A percentile compares a stretch with the other conserved stretches of the same genome.
Conservation (phyloP, 2,329 filamentous ascomycete genomes). For the Pseudocercospora pini-densiflorae region DNA sequence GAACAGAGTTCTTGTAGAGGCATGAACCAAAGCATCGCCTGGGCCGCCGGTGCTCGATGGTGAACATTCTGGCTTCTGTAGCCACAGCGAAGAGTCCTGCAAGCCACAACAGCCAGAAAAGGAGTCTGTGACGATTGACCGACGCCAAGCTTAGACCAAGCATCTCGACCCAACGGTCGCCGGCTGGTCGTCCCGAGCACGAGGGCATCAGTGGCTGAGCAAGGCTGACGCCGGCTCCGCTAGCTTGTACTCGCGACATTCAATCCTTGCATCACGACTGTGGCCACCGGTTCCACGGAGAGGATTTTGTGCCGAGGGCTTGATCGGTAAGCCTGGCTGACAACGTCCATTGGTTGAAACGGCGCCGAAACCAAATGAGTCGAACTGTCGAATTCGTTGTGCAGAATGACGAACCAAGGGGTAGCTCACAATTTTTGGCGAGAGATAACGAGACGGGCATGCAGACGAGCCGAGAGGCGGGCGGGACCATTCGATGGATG, state of each 20-base stretch:
- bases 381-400: too few relatives aligned
- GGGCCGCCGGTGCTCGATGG: not conserved
- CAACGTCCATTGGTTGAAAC: not conserved
- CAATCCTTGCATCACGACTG: conserved; percentile 5
- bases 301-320: not conserved
- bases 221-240: not conserved
- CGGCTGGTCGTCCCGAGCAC: not conserved
- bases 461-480: too few relatives aligned
- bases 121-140: not conserved
- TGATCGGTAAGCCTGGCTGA: not conserved
- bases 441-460: not conserved
- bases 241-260: not conserved
- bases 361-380: not conserved
- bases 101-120: not conserved
- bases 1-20: not conserved
- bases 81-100: not conserved
- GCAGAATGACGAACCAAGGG: not conserved
- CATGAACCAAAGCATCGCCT: not conserved
- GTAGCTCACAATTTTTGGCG: not conserved
- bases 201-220: not conserved
- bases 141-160: not conserved
- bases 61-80: not conserved
- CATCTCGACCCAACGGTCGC: not conserved
- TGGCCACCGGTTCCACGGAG: not conserved
- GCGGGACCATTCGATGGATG: too few relatives aligned